Evolutionary conservation across 768 basidiomycete genomes (phyloP).

Genomic region (Pisolithus sp.): DNA sequence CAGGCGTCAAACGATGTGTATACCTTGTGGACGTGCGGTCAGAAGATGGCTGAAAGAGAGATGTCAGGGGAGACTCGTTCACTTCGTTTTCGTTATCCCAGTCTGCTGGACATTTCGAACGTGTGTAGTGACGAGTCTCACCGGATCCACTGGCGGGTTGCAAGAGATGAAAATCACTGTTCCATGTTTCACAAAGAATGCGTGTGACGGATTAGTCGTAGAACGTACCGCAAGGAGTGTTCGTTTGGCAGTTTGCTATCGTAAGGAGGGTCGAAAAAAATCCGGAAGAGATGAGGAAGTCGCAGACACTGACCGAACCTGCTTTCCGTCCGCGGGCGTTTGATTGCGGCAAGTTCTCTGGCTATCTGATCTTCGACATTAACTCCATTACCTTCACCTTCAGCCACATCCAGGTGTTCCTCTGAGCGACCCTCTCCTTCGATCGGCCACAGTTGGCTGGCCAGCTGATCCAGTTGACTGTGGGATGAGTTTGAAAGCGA

Average conservation of each 20-base stretch:
- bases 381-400: slow-evolving; percentile 34
- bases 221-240: slow-evolving; percentile 64
- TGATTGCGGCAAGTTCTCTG: slow-evolving; percentile 65
- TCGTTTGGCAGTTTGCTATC: slow-evolving; percentile 69
- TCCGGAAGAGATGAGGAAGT: neutral
- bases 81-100: slow-evolving; percentile 64
- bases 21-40: slow-evolving; percentile 39
- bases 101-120: slow-evolving; percentile 56
- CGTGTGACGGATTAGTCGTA: neutral
- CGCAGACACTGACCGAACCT: slow-evolving; percentile 50
- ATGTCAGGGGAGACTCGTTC: slow-evolving; percentile 8
- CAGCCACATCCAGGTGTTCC: slow-evolving; percentile 24
- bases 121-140: slow-evolving; percentile 58
- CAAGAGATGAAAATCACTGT: slow-evolving; percentile 78
- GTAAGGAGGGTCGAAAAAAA: slow-evolving; percentile 6
- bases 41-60: neutral
- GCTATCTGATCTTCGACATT: slow-evolving; percentile 68
- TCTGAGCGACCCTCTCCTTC: slow-evolving; percentile 21
- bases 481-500: slow-evolving; percentile 1
- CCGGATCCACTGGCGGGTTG: slow-evolving; percentile 71
- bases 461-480: slow-evolving; percentile 43
- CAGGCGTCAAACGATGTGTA: slow-evolving; percentile 65
- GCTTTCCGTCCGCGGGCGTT: slow-evolving; percentile 53
- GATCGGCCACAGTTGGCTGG: slow-evolving; percentile 63
- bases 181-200: neutral